Evolutionary conservation across 345 rosid species (phyloP).

Genomic region (Theobroma cacao): DNA sequence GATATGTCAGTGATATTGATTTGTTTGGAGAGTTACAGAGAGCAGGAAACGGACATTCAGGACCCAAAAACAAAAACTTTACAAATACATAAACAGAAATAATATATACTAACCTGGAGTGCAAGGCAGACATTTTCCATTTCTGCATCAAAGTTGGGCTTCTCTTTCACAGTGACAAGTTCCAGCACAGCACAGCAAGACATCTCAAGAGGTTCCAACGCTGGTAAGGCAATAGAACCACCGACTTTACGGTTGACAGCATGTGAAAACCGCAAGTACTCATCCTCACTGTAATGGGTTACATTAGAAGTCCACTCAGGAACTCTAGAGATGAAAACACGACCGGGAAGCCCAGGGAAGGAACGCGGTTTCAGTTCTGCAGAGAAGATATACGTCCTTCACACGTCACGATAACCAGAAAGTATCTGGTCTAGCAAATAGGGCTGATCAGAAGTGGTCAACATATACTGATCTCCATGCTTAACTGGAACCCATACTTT

Average conservation of each 20-base stretch:
- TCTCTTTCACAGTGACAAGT: constrained; percentile 79
- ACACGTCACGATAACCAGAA: constrained; percentile 85
- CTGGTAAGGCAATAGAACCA: constrained; percentile 78
- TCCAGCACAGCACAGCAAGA: constrained; percentile 82
- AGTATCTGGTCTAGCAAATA: constrained; percentile 77
- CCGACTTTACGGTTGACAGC: constrained; percentile 63
- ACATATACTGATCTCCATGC: constrained; percentile 55
- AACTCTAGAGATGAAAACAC: constrained; percentile 77
- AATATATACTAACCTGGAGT: constrained; percentile 58
- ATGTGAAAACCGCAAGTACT: constrained; percentile 62
- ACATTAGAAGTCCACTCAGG: constrained; percentile 96
- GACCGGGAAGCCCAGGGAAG: constrained; percentile 82
- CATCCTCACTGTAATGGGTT: constrained; percentile 54
- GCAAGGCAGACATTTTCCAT: constrained; percentile 72
- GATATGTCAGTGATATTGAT: neutral
- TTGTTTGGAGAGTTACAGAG: neutral
- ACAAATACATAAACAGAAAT: neutral
- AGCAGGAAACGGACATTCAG: neutral
- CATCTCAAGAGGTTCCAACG: constrained; percentile 45
- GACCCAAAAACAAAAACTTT: neutral
- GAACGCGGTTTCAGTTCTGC: constrained; percentile 56
- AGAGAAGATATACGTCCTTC: constrained; percentile 68
- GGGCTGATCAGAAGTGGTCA: constrained; percentile 80
- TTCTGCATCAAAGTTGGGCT: constrained; percentile 70
- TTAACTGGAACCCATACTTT: constrained; percentile 83